A percentile compares a stretch with the other conserved stretches of the same genome.
Evolutionary conservation across 306 rosid genomes (phyloP).

Genomic region (Fragaria vesca): DNA sequence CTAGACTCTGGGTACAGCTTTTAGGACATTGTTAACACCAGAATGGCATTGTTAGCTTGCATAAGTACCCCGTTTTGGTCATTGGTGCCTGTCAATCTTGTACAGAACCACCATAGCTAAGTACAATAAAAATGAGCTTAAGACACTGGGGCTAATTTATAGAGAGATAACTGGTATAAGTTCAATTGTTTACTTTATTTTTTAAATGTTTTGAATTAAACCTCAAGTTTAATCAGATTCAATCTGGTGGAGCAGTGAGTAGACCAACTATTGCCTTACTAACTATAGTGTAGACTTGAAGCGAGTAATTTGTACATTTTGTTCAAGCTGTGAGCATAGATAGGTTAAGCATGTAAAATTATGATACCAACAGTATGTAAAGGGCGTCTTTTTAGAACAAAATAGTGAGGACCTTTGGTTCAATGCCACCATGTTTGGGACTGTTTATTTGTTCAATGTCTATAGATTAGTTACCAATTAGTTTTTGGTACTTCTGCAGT

Average conservation of each 20-base stretch:
- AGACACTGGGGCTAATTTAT: neutral
- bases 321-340: neutral
- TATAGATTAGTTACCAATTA: constrained; percentile 6
- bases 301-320: neutral
- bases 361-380: neutral
- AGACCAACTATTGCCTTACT: neutral
- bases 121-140: neutral
- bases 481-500: constrained; percentile 53
- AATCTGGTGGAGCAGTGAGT: constrained; percentile 13
- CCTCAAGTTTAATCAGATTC: neutral
- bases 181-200: constrained; percentile 4
- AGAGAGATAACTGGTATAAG: constrained; percentile 1
- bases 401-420: neutral
- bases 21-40: neutral
- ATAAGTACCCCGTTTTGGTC: neutral
- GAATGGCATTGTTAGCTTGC: constrained; percentile 1
- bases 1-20: neutral
- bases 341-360: neutral
- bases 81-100: neutral
- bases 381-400: neutral
- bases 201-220: neutral
- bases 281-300: neutral
- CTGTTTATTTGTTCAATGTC: neutral
- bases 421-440: constrained; percentile 18
- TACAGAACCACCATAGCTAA: neutral